A percentile compares a stretch with the other conserved stretches of the same genome.
Conservation (phyloP, 345 rosid species). For the Streptanthus diversifolius region DNA sequence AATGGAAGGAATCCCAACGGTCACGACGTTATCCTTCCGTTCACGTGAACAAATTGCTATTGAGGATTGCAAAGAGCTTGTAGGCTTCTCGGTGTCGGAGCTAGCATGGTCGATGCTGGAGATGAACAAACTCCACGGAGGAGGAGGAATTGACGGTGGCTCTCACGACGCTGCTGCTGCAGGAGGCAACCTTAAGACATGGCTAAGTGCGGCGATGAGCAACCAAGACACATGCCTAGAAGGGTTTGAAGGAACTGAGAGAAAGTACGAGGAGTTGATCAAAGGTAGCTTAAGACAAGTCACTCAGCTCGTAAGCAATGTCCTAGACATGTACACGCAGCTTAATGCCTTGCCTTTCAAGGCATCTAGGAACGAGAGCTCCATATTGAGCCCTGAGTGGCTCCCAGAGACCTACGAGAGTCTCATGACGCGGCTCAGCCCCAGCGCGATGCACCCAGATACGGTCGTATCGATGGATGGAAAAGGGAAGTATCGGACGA, state of each 20-base stretch:
- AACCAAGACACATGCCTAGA: slow-evolving; percentile 94
- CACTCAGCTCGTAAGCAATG: slow-evolving; percentile 65
- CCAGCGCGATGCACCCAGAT: slow-evolving; percentile 38
- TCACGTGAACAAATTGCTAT: slow-evolving; percentile 77
- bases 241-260: slow-evolving; percentile 85
- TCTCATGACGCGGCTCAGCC: slow-evolving; percentile 35
- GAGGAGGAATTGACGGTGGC: slow-evolving; percentile 30
- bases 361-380: slow-evolving; percentile 40
- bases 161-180: slow-evolving; percentile 37
- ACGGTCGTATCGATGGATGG: slow-evolving; percentile 66
- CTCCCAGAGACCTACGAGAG: slow-evolving; percentile 55
- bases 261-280: slow-evolving; percentile 51
- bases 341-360: slow-evolving; percentile 66
- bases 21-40: slow-evolving; percentile 51
- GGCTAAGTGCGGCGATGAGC: slow-evolving; percentile 85
- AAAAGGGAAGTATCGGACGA: slow-evolving; percentile 58
- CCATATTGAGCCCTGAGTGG: slow-evolving; percentile 49
- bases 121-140: slow-evolving; percentile 62
- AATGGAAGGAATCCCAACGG: slow-evolving; percentile 47
- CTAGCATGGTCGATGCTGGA: slow-evolving; percentile 84
- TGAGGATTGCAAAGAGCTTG: slow-evolving; percentile 88
- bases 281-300: slow-evolving; percentile 75
- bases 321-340: slow-evolving; percentile 49
- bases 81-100: slow-evolving; percentile 86
- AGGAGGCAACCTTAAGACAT: slow-evolving; percentile 74